Base-by-base conservation (phyloP, 2,329 filamentous ascomycete species). In the Epichloe amarillans region DNA sequence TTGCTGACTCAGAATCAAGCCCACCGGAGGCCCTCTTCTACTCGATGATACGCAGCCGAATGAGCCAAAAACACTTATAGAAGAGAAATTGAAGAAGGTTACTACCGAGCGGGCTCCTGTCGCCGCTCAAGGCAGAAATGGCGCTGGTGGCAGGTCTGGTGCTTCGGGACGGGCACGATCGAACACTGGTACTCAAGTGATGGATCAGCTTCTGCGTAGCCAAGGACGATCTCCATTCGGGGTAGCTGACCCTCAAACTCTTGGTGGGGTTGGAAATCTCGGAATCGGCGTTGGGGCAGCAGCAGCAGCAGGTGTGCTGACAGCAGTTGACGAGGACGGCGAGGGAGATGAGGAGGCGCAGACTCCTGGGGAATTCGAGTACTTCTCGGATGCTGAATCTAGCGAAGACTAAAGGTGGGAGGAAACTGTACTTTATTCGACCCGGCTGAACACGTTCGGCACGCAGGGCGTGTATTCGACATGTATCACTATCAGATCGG, bases 1-100 rank as follows among this genome's bases (percentile, higher is more conserved):
- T 46, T 45, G 36, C 63, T 67, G 56, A 68, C 53, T 10, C 17
- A 7, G 46, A 7, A 15, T 26, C 11, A 60, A 95, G 86, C 88
- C 91, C 55, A 97, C 91, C 41, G 91, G 93, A 57, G 93, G 93
- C 57, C 88, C 95, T 38, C 82, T 97, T 36, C 77, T 98, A n/a
- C 80, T 98, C 21, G 76, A 87, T 51, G 93, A 98, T 65, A 89
- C 83, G 14, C 78, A 84, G 57, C 86, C 89, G 0, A 79, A 82
- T 1, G 85, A 95, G 65, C 70, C 82, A 46, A 94, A 95, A 66
- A 73, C 82, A 17, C 76, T 93, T 7, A 78, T 98, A 46, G 93
- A 97, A 66, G 82, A 97, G 67, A 95, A 94, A 72, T 80, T 95
- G 41, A 93, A 90, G 76, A 95, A 94, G 67, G 76, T 77, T 4